phyloP scores from a whole-genome alignment of 2,329 filamentous ascomycete species.

The Colletotrichum australisinense region DNA sequence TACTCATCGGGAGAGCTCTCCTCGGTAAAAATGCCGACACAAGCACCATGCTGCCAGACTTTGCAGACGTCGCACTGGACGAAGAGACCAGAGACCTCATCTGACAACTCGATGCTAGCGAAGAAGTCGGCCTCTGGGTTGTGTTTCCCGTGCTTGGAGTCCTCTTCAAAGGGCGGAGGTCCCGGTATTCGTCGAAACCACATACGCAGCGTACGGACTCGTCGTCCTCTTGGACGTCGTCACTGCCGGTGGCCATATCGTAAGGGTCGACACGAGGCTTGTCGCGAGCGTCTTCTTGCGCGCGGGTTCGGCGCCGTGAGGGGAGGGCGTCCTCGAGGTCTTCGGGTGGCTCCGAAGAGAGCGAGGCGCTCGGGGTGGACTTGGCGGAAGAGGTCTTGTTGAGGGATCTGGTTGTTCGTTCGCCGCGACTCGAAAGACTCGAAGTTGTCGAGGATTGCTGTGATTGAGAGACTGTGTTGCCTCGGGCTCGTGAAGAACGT shows the following conservation, averaged over 20 bases:
- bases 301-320: slow-evolving; percentile 83
- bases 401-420: slow-evolving; percentile 78
- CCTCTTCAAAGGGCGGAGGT: slow-evolving; percentile 72
- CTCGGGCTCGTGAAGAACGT: slow-evolving; percentile 91
- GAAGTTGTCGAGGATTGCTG: slow-evolving; percentile 84
- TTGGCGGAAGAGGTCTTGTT: slow-evolving; percentile 81
- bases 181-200: slow-evolving; percentile 93
- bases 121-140: slow-evolving; percentile 68
- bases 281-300: slow-evolving; percentile 70
- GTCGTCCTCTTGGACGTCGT: slow-evolving; percentile 85
- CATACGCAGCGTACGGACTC: slow-evolving; percentile 97
- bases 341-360: slow-evolving; percentile 76
- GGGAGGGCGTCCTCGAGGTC: slow-evolving; percentile 77
- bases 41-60: slow-evolving; percentile 98
- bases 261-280: slow-evolving; percentile 56
- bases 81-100: slow-evolving; percentile 94
- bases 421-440: slow-evolving; percentile 79
- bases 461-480: slow-evolving; percentile 78
- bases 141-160: slow-evolving; percentile 64
- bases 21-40: slow-evolving; percentile 96
- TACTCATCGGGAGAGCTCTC: slow-evolving; percentile 95
- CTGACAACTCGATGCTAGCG: slow-evolving; percentile 73
- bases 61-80: slow-evolving; percentile 98
- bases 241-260: slow-evolving; percentile 71
- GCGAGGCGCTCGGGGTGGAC: slow-evolving; percentile 78